phyloP scores from a whole-genome alignment of 306 rosid species.

The Vicia sativa region DNA sequence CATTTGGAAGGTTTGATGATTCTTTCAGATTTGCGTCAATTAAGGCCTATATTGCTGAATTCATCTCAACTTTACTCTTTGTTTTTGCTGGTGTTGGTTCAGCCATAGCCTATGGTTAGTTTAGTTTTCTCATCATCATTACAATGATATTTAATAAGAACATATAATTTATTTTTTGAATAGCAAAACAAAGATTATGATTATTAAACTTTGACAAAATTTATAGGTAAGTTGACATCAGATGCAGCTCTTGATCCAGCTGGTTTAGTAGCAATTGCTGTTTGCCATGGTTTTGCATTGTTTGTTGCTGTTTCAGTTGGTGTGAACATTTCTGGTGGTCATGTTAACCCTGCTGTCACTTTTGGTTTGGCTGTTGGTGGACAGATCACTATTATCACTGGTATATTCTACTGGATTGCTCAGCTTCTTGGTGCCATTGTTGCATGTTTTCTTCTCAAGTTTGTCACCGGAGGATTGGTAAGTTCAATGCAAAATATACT shows the following conservation, averaged over 20 bases:
- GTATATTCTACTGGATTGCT: slow-evolving; percentile 84
- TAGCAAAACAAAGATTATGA: no score
- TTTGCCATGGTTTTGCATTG: slow-evolving; percentile 86
- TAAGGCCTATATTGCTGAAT: slow-evolving; percentile 86
- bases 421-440: slow-evolving; percentile 89
- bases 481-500: neutral
- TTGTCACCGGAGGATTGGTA: slow-evolving; percentile 83
- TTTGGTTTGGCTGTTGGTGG: slow-evolving; percentile 92
- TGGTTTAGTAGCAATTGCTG: slow-evolving; percentile 73
- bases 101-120: slow-evolving; percentile 64
- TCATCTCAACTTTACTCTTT: slow-evolving; percentile 86
- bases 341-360: slow-evolving; percentile 96
- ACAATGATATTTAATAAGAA: no score
- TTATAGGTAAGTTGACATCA: slow-evolving; percentile 74
- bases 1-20: slow-evolving; percentile 78
- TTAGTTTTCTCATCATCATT: no score
- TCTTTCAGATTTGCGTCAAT: slow-evolving; percentile 67
- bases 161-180: no score
- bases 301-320: slow-evolving; percentile 85
- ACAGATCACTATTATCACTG: slow-evolving; percentile 80
- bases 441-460: slow-evolving; percentile 74
- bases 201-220: neutral
- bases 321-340: slow-evolving; percentile 94
- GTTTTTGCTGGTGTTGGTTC: slow-evolving; percentile 94
- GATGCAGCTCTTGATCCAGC: slow-evolving; percentile 85